Evolutionary conservation across 352 stramenopile genomes (phyloP), one percentile per base, ranked within the genome.

Genomic region (Pythium vanterpoolii): DNA sequence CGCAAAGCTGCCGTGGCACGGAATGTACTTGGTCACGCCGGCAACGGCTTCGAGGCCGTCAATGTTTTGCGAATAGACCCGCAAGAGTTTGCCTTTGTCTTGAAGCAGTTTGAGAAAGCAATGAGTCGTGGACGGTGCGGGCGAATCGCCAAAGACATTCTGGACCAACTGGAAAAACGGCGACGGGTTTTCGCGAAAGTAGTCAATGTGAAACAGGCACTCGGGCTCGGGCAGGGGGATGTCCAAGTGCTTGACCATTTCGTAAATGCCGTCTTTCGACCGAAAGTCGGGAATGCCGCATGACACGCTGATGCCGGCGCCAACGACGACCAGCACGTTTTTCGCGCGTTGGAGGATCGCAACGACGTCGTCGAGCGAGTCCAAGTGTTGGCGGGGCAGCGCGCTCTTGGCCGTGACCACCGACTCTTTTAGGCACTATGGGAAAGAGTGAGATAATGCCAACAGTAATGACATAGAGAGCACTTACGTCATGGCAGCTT

Each of bases 271-370:
- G 56, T 91, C 79, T 49, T 90, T 87, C 6, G 89, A 98, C 9
- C 97, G 92, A 72, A 99, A 99, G 75, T 99, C 97, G 0, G 97
- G 97, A 61, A 99, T 99, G 24, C 97, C 97, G 52, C 94, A 98
- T n/a, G 88, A 97, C 18, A 98, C 94, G 62, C 84, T 97, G 43
- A 98, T 97, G 31, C 96, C 95, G 9, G 96, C 96, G 38, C 96
- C 95, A 10, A 84, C 84, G 42, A 98, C 77, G 13, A 98, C 86
- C 11, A 98, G 70, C 24, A 98, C 89, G 31, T 95, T 95, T 60
- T 92, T 91, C 27, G 83, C 69, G 11, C 77, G 72, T 55, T 82
- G 84, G 8, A 96, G 69, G 8, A 90, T 62, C n/a, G 77, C 61
- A n/a, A 90, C 69, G 55, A 91, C 77, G 42, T 94, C 77, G 1